These are phyloP conservation scores for Lachancea nothofagi DNA, from an alignment of 805 yeast genomes.

Conservation along the genomic window DNA sequence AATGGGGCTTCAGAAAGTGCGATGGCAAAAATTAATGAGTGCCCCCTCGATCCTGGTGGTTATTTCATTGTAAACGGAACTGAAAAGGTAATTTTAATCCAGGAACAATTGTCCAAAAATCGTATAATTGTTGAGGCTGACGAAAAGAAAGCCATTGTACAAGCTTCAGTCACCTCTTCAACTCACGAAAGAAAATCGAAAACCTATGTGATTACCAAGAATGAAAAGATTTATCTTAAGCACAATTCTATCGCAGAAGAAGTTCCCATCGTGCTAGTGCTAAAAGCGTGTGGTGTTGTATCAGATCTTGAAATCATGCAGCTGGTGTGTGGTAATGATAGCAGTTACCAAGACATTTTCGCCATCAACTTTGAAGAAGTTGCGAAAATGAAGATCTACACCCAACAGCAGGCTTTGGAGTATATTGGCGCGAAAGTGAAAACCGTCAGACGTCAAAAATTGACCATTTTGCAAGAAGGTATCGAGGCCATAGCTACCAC, in stretches of 20 bases:
- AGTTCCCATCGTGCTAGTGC: conserved; percentile 84
- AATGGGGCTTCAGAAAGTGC: conserved; percentile 69
- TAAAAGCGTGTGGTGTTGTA: conserved; percentile 91
- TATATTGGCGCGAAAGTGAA: conserved; percentile 88
- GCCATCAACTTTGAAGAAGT: conserved; percentile 93
- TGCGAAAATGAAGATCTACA: conserved; percentile 73
- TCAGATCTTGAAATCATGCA: conserved; percentile 93
- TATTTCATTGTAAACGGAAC: conserved; percentile 97
- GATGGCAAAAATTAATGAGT: conserved; percentile 87
- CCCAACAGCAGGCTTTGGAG: conserved; percentile 91
- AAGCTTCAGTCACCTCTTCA: conserved; percentile 95
- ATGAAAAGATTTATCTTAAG: conserved; percentile 81
- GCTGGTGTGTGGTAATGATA: conserved; percentile 85
- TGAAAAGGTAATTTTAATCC: conserved; percentile 92
- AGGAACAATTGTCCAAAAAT: conserved; percentile 93
- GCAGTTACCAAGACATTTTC: conserved; percentile 85
- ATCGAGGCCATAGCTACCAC: conserved; percentile 95
- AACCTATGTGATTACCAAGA: conserved; percentile 90
- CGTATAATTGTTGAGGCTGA: conserved; percentile 98
- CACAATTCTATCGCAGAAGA: conserved; percentile 96
- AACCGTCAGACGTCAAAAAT: conserved; percentile 85
- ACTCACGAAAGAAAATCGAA: conserved; percentile 98
- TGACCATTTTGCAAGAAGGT: conserved; percentile 85
- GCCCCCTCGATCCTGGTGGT: conserved; percentile 98
- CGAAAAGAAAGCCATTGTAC: conserved; percentile 87